Evolutionary conservation across 306 rosid genomes (phyloP).

Genomic region (Fagus sylvatica): DNA sequence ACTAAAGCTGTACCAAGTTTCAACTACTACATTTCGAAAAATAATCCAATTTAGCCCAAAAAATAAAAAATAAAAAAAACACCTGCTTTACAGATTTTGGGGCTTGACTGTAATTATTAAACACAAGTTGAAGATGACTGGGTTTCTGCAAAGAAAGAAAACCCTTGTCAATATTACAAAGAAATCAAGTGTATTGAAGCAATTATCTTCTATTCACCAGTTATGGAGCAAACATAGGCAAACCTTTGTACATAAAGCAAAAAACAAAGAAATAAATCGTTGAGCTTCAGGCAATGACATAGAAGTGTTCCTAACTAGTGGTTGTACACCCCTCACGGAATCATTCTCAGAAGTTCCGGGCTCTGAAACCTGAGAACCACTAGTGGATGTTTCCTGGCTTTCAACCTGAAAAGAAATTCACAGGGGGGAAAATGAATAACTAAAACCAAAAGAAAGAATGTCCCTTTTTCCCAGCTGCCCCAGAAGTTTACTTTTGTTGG

Average conservation of each 20-base stretch:
- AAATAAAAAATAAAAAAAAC: slow-evolving; percentile 13
- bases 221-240: slow-evolving; percentile 26
- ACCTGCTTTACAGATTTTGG: slow-evolving; percentile 88
- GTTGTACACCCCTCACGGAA: slow-evolving; percentile 39
- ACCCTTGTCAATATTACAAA: slow-evolving; percentile 11
- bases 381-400: slow-evolving; percentile 56
- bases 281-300: slow-evolving; percentile 77
- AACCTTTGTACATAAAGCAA: slow-evolving; percentile 94
- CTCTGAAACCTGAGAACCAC: slow-evolving; percentile 58
- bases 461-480: background rate
- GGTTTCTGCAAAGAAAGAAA: slow-evolving; percentile 74
- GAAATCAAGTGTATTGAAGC: slow-evolving; percentile 15
- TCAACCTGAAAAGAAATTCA: slow-evolving; percentile 49
- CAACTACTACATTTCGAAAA: background rate
- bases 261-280: slow-evolving; percentile 79
- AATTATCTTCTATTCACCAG: slow-evolving; percentile 17
- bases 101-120: slow-evolving; percentile 66
- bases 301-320: slow-evolving; percentile 37
- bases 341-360: slow-evolving; percentile 60
- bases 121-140: slow-evolving; percentile 75
- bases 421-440: background rate
- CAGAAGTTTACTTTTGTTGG: background rate
- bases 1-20: slow-evolving; percentile 12
- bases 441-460: background rate
- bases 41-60: background rate